Evolutionary conservation across 2,329 filamentous ascomycete species (phyloP).

Genomic region (Tothia fuscella): DNA sequence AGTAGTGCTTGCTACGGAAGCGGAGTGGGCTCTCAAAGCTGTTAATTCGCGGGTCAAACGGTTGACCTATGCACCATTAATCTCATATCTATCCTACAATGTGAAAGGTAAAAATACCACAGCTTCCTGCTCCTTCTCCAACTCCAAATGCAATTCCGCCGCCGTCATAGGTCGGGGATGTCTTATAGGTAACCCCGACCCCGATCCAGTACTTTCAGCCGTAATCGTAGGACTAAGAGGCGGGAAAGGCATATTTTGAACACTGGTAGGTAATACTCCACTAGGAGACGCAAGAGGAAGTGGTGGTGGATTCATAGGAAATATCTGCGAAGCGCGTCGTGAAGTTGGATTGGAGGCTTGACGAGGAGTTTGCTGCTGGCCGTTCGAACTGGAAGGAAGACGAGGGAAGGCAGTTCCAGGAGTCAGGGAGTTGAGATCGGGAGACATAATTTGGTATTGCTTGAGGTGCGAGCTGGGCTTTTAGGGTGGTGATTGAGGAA

Average conservation of each 20-base stretch:
- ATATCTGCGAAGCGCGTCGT: constrained; percentile 34
- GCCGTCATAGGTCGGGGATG: constrained; percentile 81
- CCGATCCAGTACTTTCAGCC: constrained; percentile 17
- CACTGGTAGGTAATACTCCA: constrained; percentile 16
- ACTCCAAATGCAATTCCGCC: constrained; percentile 74
- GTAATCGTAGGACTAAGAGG: constrained; percentile 23
- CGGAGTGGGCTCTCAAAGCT: constrained; percentile 60
- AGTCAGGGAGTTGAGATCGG: constrained; percentile 36
- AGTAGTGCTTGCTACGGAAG: constrained; percentile 48
- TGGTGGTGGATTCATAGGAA: constrained; percentile 34
- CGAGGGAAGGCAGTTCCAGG: constrained; percentile 12
- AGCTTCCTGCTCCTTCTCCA: constrained; percentile 92
- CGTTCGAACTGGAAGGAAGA: constrained; percentile 22
- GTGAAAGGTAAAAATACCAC: constrained; percentile 47
- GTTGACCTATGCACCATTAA: constrained; percentile 55
- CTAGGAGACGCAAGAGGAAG: constrained; percentile 28
- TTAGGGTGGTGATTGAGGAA: too few relatives aligned
- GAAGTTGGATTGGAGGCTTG: constrained; percentile 27
- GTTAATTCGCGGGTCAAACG: constrained; percentile 81
- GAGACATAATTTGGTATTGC: constrained; percentile 37
- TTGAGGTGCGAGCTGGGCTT: too few relatives aligned
- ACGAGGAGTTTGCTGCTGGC: constrained; percentile 16
- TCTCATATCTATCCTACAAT: not conserved
- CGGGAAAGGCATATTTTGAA: constrained; percentile 21
- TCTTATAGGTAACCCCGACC: constrained; percentile 47